A percentile compares a stretch with the other conserved stretches of the same genome.
These are phyloP conservation scores for Cnidoscolus chayamansa DNA, from an alignment of 441 rosid genomes.

Conservation along the genomic window DNA sequence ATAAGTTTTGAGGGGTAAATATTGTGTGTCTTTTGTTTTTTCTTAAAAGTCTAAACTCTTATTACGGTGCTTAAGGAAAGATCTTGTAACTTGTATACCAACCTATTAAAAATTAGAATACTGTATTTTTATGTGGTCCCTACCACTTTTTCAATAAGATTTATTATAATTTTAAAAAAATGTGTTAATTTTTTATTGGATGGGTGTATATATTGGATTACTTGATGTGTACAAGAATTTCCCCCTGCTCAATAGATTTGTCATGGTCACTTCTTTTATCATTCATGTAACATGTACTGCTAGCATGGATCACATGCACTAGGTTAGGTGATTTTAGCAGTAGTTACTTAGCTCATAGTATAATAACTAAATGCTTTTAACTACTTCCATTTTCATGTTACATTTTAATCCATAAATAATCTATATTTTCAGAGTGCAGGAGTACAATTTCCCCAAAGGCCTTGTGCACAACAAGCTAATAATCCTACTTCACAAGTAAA, in stretches of 20 bases:
- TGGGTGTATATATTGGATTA: too few relatives aligned
- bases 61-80: too few relatives aligned
- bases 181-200: too few relatives aligned
- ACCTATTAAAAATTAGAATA: too few relatives aligned
- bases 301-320: not conserved
- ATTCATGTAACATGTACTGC: not conserved
- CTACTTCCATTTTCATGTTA: not conserved
- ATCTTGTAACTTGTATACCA: too few relatives aligned
- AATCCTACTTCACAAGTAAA: constrained; percentile 41
- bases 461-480: constrained; percentile 38
- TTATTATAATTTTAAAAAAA: too few relatives aligned
- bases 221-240: too few relatives aligned
- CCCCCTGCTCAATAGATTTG: not conserved
- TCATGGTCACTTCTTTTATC: not conserved
- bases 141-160: too few relatives aligned
- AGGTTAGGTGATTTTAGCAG: not conserved
- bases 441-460: constrained; percentile 78
- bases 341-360: not conserved
- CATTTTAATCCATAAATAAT: constrained; percentile 5
- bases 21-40: too few relatives aligned
- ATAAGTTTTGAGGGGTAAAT: too few relatives aligned
- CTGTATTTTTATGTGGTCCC: too few relatives aligned
- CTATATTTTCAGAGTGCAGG: constrained; percentile 62
- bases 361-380: constrained; percentile 14
- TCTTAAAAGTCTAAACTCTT: too few relatives aligned